Base-by-base conservation (phyloP, 2,329 filamentous ascomycete species). In the Apiospora pterosperma region DNA sequence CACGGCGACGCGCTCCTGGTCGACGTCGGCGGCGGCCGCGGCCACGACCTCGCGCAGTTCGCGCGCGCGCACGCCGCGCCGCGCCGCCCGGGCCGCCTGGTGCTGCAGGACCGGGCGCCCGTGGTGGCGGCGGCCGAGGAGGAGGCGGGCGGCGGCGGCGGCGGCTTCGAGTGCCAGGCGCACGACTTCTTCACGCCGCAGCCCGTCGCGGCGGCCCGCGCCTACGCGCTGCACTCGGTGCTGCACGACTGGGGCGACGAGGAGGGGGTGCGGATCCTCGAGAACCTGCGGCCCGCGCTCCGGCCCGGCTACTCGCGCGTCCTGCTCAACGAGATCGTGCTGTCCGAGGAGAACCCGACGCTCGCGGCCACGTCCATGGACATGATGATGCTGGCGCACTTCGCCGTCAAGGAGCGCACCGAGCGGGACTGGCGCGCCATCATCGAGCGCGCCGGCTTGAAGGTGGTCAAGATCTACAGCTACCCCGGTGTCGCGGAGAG, bases 131-230 rank as follows among this genome's bases (percentile, higher is more conserved):
- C 83, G 23, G 78, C 80, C 36, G 80, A 82, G 64, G 64, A 75
- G 6, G 62, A n/a, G n/a, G n/a, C n/a, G n/a, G 66, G 6, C 0
- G 52, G 70, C 16, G 61, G 66, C 34, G 69, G 70, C 1, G 75
- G 80, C 59, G 67, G 70, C 5, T 67, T 71, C 4, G 70, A 72
- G 62, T 66, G 68, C 1, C 74, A 81, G 76, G 76, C 65, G 69
- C 80, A 1, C 64, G 75, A 81, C 62, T 77, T 80, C 67, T 78
- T 81, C 64, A 75, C 72, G 0, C 72, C 75, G 5, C 79, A 82
- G 61, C 78, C 78, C 0, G 66, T 82, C 12, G 74, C 70, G 36
- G 78, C 77, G 4, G 80, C 80, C 0, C 75, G 75, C 6, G 73
- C 70, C 23, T 71, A 71, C 65, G 68, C 67, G 36, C 58, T 69